phyloP scores from a whole-genome alignment of 352 stramenopile genomes.

The Aphanomyces invadans region DNA sequence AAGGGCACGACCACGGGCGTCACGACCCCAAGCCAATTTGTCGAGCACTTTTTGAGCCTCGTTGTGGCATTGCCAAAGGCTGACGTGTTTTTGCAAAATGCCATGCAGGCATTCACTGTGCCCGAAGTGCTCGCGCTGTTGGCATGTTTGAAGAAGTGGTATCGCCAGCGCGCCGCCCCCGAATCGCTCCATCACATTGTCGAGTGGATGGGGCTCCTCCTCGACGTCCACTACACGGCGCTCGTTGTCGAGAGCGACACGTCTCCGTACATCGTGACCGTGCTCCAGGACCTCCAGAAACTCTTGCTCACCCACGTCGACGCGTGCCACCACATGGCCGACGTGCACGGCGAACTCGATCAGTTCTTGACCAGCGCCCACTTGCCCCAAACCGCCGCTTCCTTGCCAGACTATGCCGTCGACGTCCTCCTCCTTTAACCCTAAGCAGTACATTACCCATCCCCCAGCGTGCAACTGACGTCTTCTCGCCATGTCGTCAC shows the following conservation, averaged over 20 bases:
- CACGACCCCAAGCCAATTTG: constrained; percentile 8
- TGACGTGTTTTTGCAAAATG: constrained; percentile 67
- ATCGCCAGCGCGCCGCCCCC: constrained; percentile 32
- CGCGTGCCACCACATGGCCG: constrained; percentile 51
- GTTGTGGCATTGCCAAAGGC: constrained; percentile 45
- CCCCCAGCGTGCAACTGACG: no score
- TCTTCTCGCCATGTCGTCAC: no score
- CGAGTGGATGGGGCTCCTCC: constrained; percentile 59
- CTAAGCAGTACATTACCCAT: neutral
- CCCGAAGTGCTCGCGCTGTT: constrained; percentile 62
- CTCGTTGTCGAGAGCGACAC: constrained; percentile 54
- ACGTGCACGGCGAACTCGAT: constrained; percentile 60
- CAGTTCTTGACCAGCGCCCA: constrained; percentile 71
- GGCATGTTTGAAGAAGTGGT: constrained; percentile 60
- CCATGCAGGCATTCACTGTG: constrained; percentile 58
- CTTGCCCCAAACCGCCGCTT: constrained; percentile 29
- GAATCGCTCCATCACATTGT: constrained; percentile 31
- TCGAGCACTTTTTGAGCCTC: constrained; percentile 38
- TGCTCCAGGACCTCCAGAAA: constrained; percentile 43
- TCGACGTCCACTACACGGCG: constrained; percentile 62
- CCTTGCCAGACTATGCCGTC: constrained; percentile 19
- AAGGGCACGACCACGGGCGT: neutral
- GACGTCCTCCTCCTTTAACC: constrained; percentile 14
- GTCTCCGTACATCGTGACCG: constrained; percentile 33
- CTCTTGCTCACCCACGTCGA: constrained; percentile 51